Evolutionary conservation across 371 early-diverging fungal genomes (phyloP).

Genomic region (Synchytrium microbalum): DNA sequence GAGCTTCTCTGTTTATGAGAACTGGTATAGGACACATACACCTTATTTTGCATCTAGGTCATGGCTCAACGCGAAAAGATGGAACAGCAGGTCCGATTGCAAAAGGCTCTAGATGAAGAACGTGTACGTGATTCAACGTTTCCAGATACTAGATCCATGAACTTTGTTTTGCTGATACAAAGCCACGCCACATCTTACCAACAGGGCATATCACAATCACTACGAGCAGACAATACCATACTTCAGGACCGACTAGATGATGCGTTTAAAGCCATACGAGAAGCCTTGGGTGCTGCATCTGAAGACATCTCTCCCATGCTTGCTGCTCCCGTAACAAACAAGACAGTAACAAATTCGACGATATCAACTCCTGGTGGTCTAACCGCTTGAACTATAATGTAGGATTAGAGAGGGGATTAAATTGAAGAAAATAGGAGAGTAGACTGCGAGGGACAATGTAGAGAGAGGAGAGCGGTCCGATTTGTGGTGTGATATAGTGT

Average conservation of each 20-base stretch:
- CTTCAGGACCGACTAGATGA: background rate
- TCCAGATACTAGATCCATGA: background rate
- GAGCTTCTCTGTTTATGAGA: background rate
- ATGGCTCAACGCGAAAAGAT: conserved; percentile 26
- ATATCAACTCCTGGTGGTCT: too few relatives aligned
- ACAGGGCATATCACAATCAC: background rate
- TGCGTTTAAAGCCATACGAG: background rate
- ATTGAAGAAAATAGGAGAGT: too few relatives aligned
- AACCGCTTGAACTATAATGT: too few relatives aligned
- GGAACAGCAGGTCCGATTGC: conserved; percentile 14
- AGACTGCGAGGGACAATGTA: too few relatives aligned
- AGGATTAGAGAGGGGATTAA: too few relatives aligned
- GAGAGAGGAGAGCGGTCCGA: too few relatives aligned
- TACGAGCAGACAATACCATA: background rate
- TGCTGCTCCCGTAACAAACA: too few relatives aligned
- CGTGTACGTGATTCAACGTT: conserved; percentile 14
- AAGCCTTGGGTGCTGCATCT: background rate
- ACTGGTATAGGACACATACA: background rate
- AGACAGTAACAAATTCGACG: too few relatives aligned
- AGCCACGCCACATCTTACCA: too few relatives aligned
- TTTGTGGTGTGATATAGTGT: too few relatives aligned
- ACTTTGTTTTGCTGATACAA: too few relatives aligned
- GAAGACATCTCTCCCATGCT: background rate
- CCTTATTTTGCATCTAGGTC: conserved; percentile 14
- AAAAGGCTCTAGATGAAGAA: conserved; percentile 20